phyloP scores from a whole-genome alignment of 2,329 filamentous ascomycete species.

The Fusarium redolens region DNA sequence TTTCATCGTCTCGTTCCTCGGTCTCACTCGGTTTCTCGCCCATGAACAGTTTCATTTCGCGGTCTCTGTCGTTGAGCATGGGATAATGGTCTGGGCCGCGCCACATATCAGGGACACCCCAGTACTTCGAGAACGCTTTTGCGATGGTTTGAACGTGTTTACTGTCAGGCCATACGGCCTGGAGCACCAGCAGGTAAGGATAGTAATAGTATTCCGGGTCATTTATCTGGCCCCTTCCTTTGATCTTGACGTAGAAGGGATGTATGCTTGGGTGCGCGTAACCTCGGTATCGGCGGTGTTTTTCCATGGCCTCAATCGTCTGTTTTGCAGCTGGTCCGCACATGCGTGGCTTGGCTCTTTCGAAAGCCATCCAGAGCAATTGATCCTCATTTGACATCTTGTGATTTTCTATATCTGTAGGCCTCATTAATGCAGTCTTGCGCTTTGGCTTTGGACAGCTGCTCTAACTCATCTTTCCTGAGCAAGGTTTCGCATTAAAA shows the following conservation, averaged over 20 bases:
- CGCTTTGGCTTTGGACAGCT: background rate
- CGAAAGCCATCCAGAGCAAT: too few relatives aligned
- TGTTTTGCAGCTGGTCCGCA: background rate
- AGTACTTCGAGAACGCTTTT: background rate
- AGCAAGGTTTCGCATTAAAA: background rate
- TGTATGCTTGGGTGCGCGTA: background rate
- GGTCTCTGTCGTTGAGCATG: background rate
- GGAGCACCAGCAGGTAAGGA: background rate
- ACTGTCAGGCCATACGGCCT: background rate
- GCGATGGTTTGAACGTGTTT: rapidly evolving
- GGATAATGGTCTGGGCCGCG: background rate
- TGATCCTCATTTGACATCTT: too few relatives aligned
- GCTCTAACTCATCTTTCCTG: background rate
- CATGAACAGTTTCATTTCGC: background rate
- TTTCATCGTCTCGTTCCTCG: background rate
- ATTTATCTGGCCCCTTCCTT: background rate
- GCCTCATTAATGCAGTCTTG: too few relatives aligned
- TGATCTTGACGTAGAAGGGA: background rate
- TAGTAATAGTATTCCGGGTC: background rate
- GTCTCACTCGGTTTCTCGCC: background rate
- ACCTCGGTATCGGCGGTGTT: background rate
- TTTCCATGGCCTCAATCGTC: background rate
- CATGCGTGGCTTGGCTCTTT: background rate
- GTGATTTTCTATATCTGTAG: too few relatives aligned
- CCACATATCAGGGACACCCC: background rate